These are phyloP conservation scores for Fusarium humuli DNA, from an alignment of 2,329 filamentous ascomycete species.

Conservation along the genomic window DNA sequence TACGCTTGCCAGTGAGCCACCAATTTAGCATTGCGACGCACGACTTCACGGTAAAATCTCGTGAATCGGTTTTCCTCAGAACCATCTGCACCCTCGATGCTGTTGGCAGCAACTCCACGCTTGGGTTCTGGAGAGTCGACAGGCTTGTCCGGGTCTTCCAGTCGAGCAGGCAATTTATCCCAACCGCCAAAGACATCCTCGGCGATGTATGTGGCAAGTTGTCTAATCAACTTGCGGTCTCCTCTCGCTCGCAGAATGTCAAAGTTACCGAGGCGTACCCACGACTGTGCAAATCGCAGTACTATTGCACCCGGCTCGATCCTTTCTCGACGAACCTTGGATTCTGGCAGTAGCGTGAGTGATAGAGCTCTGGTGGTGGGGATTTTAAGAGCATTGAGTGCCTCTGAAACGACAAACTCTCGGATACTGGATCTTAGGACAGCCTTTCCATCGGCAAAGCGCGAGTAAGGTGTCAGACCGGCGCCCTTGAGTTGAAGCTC, in stretches of 20 bases:
- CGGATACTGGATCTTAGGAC: conserved; percentile 92
- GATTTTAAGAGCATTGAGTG: conserved; percentile 85
- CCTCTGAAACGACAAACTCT: conserved; percentile 93
- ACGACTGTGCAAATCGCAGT: conserved; percentile 87
- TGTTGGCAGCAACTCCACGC: conserved; percentile 66
- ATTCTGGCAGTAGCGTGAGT: conserved; percentile 79
- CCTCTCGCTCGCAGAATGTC: conserved; percentile 88
- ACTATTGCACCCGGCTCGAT: conserved; percentile 94
- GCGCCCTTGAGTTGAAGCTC: conserved; percentile 96
- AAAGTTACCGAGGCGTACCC: conserved; percentile 95
- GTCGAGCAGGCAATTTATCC: conserved; percentile 78
- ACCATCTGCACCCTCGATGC: conserved; percentile 74
- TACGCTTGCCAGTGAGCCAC: conserved; percentile 98
- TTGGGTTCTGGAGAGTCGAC: conserved; percentile 56
- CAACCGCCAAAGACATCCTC: conserved; percentile 91
- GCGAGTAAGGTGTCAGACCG: conserved; percentile 91
- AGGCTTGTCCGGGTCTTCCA: conserved; percentile 64
- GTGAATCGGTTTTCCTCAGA: conserved; percentile 86
- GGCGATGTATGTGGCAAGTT: conserved; percentile 83
- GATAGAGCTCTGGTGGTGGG: conserved; percentile 89
- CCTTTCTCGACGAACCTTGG: conserved; percentile 80
- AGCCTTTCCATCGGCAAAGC: conserved; percentile 95
- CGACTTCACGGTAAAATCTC: conserved; percentile 87
- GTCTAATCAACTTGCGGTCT: conserved; percentile 78
- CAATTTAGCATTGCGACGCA: conserved; percentile 84